These are phyloP conservation scores for Metrosideros polymorpha DNA, from an alignment of 441 rosid genomes.

Conservation along the genomic window DNA sequence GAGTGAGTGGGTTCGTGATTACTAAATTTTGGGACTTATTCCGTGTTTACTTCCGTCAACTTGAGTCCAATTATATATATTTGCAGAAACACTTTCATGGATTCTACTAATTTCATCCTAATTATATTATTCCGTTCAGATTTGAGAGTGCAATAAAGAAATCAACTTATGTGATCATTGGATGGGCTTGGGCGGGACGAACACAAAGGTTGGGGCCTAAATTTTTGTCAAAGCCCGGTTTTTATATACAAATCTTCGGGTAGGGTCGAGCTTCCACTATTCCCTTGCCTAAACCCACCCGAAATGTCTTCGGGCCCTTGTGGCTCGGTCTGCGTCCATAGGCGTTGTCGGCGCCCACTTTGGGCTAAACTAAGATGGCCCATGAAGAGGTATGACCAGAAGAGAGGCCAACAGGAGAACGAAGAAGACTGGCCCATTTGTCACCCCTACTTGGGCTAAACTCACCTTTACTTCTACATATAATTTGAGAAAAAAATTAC, in stretches of 20 bases:
- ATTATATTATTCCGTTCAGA: not conserved
- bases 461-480: too few relatives aligned
- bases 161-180: not conserved
- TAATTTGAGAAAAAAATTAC: too few relatives aligned
- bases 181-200: not conserved
- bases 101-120: not conserved
- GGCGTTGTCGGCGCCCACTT: not conserved
- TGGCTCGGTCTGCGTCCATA: not conserved
- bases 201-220: not conserved
- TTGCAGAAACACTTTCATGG: not conserved
- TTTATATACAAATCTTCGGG: not conserved
- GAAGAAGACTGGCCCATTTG: not conserved
- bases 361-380: not conserved
- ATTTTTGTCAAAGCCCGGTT: not conserved
- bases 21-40: not conserved
- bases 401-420: not conserved
- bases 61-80: not conserved
- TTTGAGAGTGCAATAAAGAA: rapidly evolving
- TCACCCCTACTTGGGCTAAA: not conserved
- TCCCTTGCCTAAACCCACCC: not conserved
- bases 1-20: not conserved
- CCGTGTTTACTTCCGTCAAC: not conserved
- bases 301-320: not conserved
- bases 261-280: not conserved
- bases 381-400: not conserved